A percentile compares a stretch with the other conserved stretches of the same genome.
phyloP scores from a whole-genome alignment of 192 early-diverging fungal genomes.

The Ramicandelaber brevisporus region DNA sequence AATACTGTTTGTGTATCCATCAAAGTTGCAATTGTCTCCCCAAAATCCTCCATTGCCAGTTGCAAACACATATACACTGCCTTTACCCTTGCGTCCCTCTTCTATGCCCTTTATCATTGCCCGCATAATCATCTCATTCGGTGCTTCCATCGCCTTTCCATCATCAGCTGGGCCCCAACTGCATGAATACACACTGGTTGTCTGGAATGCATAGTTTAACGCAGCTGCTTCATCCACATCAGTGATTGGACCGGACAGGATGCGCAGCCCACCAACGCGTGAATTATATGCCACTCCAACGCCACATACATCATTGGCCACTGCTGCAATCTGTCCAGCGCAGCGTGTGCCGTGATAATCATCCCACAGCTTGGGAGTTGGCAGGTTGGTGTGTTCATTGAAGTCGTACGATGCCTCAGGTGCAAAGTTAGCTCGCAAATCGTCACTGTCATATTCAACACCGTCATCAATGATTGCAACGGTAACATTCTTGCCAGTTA shows the following conservation, averaged over 20 bases:
- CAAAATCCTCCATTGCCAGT: conserved; percentile 65
- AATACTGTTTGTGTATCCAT: conserved; percentile 88
- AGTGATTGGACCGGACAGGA: conserved; percentile 70
- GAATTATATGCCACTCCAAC: conserved; percentile 80
- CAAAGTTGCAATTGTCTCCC: conserved; percentile 87
- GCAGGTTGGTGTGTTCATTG: conserved; percentile 50
- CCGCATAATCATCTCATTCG: conserved; percentile 45
- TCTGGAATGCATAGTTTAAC: conserved; percentile 66
- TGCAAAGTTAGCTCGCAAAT: conserved; percentile 72
- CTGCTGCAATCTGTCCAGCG: conserved; percentile 89
- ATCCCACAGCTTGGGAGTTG: conserved; percentile 41
- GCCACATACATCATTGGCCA: conserved; percentile 76
- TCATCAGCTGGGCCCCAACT: conserved; percentile 88
- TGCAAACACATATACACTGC: conserved; percentile 83
- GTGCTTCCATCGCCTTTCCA: conserved; percentile 63
- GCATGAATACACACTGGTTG: conserved; percentile 89
- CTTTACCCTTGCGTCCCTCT: conserved; percentile 59
- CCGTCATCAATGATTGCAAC: conserved; percentile 95
- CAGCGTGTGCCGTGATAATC: conserved; percentile 94
- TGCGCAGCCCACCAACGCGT: conserved; percentile 65
- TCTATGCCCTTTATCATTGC: conserved; percentile 70
- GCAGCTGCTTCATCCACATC: conserved; percentile 80
- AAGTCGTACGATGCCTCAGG: conserved; percentile 84
- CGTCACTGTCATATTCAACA: conserved; percentile 59
- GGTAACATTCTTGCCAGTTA: conserved; percentile 63